Evolutionary conservation across 75 land plant genomes (phyloP).

Genomic region (Pinus albicaulis): DNA sequence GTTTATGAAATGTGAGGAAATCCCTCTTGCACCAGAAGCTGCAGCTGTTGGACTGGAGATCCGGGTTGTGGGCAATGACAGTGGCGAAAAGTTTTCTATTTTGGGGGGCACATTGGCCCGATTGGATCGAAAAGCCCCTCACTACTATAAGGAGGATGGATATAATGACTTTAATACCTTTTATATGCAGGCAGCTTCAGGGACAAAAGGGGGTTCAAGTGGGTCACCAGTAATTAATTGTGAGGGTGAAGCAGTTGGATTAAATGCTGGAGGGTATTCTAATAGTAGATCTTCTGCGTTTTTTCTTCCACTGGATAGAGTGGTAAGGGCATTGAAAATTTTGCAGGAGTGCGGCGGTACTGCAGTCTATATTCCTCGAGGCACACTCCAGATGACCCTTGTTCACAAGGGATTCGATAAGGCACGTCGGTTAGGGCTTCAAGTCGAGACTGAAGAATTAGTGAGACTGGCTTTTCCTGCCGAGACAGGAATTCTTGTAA

Average conservation of each 20-base stretch:
- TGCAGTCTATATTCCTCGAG: conserved; percentile 68
- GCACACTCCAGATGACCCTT: conserved; percentile 90
- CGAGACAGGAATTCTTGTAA: conserved; percentile 93
- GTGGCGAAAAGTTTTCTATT: conserved; percentile 96
- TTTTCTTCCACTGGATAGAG: conserved; percentile 87
- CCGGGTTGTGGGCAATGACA: conserved; percentile 95
- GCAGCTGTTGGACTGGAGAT: conserved; percentile 93
- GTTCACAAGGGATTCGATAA: conserved; percentile 93
- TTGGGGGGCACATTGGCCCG: conserved; percentile 93
- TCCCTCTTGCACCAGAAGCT: conserved; percentile 89
- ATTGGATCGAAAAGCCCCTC: conserved; percentile 91
- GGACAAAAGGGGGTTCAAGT: conserved; percentile 96
- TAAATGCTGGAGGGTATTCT: conserved; percentile 86
- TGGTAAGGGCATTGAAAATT: conserved; percentile 67
- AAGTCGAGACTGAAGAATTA: conserved; percentile 75
- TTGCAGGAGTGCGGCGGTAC: conserved; percentile 47
- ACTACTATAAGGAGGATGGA: conserved; percentile 88
- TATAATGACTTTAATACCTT: conserved; percentile 96
- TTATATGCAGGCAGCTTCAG: conserved; percentile 97
- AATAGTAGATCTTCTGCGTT: conserved; percentile 92
- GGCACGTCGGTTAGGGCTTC: conserved; percentile 79
- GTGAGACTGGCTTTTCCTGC: conserved; percentile 65
- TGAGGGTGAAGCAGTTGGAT: conserved; percentile 85
- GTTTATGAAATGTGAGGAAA: conserved; percentile 82
- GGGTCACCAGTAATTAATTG: conserved; percentile 96